Conservation (phyloP, 2,329 filamentous ascomycete genomes). For the Aspergillus melleus region DNA sequence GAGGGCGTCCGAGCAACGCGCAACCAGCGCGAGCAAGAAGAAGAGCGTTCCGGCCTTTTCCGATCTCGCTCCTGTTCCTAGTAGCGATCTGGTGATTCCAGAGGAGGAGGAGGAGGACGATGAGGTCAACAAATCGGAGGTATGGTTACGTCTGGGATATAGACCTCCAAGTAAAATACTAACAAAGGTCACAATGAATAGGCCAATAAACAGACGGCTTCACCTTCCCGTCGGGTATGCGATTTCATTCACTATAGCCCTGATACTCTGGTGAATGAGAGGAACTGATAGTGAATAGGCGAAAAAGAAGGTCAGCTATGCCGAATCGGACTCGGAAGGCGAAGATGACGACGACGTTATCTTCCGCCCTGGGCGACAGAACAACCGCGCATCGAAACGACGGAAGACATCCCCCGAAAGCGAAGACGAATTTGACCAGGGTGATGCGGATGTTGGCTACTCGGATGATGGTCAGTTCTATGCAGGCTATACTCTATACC, state of each 20-base stretch:
- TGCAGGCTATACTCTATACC: neutral
- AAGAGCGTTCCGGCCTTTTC: constrained; percentile 40
- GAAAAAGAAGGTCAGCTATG: constrained; percentile 69
- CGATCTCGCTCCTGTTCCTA: constrained; percentile 71
- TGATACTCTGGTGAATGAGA: constrained; percentile 1
- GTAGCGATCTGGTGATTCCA: constrained; percentile 72
- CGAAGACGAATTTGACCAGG: constrained; percentile 65
- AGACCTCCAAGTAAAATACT: constrained; percentile 35
- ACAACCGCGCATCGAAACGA: constrained; percentile 54
- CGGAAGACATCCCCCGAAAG: constrained; percentile 67
- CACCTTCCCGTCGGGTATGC: constrained; percentile 76
- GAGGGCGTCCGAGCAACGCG: constrained; percentile 32
- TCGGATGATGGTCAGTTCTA: constrained; percentile 51
- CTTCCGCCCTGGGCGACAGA: constrained; percentile 57
- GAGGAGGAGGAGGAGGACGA: constrained; percentile 59
- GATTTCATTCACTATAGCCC: neutral
- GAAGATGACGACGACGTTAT: constrained; percentile 70
- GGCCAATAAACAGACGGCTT: constrained; percentile 54
- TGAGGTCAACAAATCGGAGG: constrained; percentile 35
- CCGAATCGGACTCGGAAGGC: constrained; percentile 77
- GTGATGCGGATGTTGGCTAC: constrained; percentile 49
- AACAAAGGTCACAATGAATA: constrained; percentile 44
- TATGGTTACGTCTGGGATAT: constrained; percentile 46
- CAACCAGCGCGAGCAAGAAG: constrained; percentile 38
- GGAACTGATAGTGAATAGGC: constrained; percentile 40